These are phyloP conservation scores for Hanseniaspora vineae DNA, from an alignment of 805 yeast species.

Conservation along the genomic window DNA sequence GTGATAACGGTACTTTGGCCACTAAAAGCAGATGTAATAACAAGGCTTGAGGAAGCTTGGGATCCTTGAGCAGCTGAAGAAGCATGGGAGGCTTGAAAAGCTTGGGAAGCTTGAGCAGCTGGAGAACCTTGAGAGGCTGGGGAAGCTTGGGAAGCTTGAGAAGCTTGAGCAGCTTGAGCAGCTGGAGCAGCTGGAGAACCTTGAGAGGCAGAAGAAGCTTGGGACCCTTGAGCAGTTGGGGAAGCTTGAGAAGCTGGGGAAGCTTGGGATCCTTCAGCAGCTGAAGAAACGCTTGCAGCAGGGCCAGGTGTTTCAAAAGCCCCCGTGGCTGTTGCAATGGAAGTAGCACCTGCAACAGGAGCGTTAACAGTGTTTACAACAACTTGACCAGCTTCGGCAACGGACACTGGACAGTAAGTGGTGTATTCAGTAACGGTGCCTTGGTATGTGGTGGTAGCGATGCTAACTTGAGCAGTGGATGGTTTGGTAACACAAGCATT, in stretches of 20 bases:
- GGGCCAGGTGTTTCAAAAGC: conserved; percentile 23
- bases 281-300: neutral
- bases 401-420: conserved; percentile 20
- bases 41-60: too few species aligned
- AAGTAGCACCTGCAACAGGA: neutral
- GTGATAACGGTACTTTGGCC: too few species aligned
- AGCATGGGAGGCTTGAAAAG: too few species aligned
- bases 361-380: neutral
- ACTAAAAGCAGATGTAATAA: too few species aligned
- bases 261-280: neutral
- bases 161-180: too few species aligned
- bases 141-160: too few species aligned
- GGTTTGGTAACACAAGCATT: conserved; percentile 21
- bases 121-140: too few species aligned
- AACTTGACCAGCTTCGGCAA: neutral
- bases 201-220: neutral
- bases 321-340: conserved; percentile 15
- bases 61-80: too few species aligned
- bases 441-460: conserved; percentile 23
- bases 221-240: conserved; percentile 1
- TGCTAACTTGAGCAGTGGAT: conserved; percentile 23
- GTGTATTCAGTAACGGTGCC: conserved; percentile 26
- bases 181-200: neutral
- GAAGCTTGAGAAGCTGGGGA: neutral
- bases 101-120: too few species aligned